Evolutionary conservation across 2,329 filamentous ascomycete genomes (phyloP).

Genomic region (Diplodia mutila): DNA sequence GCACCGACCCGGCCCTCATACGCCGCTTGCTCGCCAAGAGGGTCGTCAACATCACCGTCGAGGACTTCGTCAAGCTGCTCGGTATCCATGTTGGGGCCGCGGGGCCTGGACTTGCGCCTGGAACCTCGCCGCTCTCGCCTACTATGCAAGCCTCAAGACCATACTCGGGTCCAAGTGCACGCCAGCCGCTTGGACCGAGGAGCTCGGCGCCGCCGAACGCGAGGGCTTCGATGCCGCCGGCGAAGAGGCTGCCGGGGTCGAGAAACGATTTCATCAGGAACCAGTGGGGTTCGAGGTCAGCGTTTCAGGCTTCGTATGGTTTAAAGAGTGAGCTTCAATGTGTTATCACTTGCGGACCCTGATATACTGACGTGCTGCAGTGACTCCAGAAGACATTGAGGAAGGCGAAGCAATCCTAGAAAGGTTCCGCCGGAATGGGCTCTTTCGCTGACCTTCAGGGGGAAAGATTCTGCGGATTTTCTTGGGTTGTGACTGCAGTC

Average conservation of each 20-base stretch:
- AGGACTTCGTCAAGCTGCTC: slow-evolving; percentile 14
- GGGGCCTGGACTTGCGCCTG: neutral
- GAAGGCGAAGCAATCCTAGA: slow-evolving; percentile 13
- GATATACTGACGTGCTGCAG: neutral
- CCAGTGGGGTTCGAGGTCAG: slow-evolving; percentile 8
- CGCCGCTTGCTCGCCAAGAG: slow-evolving; percentile 15
- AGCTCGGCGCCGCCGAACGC: neutral
- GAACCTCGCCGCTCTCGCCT: neutral
- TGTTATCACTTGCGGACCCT: neutral
- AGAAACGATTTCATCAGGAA: slow-evolving; percentile 13
- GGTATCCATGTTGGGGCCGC: neutral
- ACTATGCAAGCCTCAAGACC: neutral
- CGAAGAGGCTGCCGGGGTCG: neutral
- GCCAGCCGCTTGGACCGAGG: slow-evolving; percentile 1
- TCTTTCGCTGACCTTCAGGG: slow-evolving; percentile 1
- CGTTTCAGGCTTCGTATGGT: slow-evolving; percentile 14
- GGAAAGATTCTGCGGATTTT: neutral
- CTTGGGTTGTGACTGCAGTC: neutral
- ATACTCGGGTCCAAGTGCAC: neutral
- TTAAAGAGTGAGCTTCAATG: slow-evolving; percentile 6
- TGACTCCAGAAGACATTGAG: slow-evolving; percentile 13
- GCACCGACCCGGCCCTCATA: slow-evolving; percentile 1
- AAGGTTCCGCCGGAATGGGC: neutral
- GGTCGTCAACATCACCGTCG: slow-evolving; percentile 12
- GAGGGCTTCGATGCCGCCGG: neutral